Evolutionary conservation across 2,329 filamentous ascomycete species (phyloP).

Genomic region (Fusarium devonianum): DNA sequence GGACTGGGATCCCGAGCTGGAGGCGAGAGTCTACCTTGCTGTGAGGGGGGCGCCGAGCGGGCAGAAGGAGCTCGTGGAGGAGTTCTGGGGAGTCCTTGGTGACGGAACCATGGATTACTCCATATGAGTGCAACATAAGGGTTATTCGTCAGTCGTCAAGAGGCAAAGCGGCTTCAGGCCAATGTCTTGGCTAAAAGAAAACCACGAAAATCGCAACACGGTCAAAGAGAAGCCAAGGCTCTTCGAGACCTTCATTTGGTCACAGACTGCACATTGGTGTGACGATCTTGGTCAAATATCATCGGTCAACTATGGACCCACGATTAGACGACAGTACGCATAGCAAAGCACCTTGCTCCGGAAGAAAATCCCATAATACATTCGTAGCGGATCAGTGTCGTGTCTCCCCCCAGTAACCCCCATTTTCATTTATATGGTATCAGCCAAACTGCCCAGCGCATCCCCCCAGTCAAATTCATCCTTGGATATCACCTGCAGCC

Average conservation of each 20-base stretch:
- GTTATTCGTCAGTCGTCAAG: not conserved
- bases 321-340: constrained; percentile 25
- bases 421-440: constrained; percentile 36
- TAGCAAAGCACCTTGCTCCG: constrained; percentile 31
- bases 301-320: constrained; percentile 23
- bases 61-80: constrained; percentile 68
- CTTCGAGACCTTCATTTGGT: constrained; percentile 8
- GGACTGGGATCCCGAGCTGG: constrained; percentile 69
- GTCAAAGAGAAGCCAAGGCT: not conserved
- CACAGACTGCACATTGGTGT: constrained; percentile 3
- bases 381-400: constrained; percentile 24
- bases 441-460: constrained; percentile 14
- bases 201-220: not conserved
- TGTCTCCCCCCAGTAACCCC: constrained; percentile 6
- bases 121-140: constrained; percentile 19
- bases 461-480: constrained; percentile 1
- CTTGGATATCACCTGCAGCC: constrained; percentile 1
- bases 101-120: constrained; percentile 60
- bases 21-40: constrained; percentile 68
- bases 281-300: constrained; percentile 25
- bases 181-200: constrained; percentile 11
- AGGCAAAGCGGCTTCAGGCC: not conserved
- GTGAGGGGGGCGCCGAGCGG: constrained; percentile 66
- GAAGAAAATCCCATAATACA: constrained; percentile 37
- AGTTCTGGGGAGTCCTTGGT: constrained; percentile 69